A percentile compares a stretch with the other conserved stretches of the same genome.
These are phyloP conservation scores for Cytospora paraplurivora DNA, from an alignment of 2,329 filamentous ascomycete species.

Conservation along the genomic window DNA sequence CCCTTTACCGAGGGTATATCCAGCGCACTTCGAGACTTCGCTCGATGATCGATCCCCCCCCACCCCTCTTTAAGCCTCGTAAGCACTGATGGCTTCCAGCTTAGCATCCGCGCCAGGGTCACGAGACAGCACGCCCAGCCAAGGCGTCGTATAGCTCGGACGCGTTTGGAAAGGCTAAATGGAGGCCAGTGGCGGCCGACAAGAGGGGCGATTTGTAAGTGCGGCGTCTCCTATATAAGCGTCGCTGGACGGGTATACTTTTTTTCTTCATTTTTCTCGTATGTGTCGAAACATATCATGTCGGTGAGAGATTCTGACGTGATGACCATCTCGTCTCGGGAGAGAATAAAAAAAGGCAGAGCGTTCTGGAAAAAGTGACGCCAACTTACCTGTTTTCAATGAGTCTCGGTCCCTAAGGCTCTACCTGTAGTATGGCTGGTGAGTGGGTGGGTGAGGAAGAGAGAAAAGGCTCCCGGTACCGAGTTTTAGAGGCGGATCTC, in stretches of 20 bases:
- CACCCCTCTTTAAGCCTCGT: not conserved
- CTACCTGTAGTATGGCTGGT: no score
- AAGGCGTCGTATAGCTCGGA: conserved; percentile 5
- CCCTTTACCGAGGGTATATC: not conserved
- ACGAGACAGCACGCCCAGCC: not conserved
- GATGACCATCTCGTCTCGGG: conserved; percentile 29
- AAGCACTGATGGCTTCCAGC: not conserved
- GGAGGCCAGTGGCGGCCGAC: conserved; percentile 21
- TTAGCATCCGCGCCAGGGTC: not conserved
- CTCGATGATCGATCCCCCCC: not conserved
- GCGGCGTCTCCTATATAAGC: conserved; percentile 28
- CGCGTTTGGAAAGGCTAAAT: conserved; percentile 24
- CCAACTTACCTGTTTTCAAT: no score
- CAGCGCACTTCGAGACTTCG: not conserved
- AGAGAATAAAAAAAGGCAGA: no score
- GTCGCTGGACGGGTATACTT: conserved; percentile 9
- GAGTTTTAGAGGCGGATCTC: no score
- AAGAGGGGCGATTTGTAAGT: conserved; percentile 25
- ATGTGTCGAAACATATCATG: conserved; percentile 29
- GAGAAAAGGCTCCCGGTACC: no score
- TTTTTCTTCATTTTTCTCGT: no score
- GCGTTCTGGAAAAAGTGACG: no score
- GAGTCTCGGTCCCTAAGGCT: no score
- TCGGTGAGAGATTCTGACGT: conserved; percentile 25
- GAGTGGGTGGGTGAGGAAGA: no score